A percentile compares a stretch with the other conserved stretches of the same genome.
These are phyloP conservation scores for Rhododendron mucronatum DNA, from an alignment of 148 eudicot genomes.

Conservation along the genomic window DNA sequence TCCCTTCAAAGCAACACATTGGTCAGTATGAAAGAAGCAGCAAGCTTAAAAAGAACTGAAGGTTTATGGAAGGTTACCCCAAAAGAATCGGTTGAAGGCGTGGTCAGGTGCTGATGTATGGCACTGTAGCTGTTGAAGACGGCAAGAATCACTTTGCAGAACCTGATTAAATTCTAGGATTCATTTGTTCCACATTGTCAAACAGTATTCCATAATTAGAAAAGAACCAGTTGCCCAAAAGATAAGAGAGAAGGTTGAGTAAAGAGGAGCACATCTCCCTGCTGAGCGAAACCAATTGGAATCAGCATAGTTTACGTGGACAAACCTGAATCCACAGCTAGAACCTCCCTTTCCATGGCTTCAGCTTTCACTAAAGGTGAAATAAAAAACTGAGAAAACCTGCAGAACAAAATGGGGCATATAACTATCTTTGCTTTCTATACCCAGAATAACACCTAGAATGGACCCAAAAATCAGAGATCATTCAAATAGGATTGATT, in stretches of 20 bases:
- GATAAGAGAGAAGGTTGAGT: neutral
- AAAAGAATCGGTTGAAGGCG: conserved; percentile 74
- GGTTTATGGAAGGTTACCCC: conserved; percentile 54
- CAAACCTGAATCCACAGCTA: conserved; percentile 90
- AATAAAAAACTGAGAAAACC: conserved; percentile 83
- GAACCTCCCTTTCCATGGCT: conserved; percentile 92
- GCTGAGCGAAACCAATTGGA: neutral
- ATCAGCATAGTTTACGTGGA: neutral
- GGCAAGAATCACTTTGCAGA: conserved; percentile 89
- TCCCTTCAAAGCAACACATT: conserved; percentile 43
- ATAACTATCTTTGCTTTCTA: neutral
- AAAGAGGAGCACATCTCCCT: neutral
- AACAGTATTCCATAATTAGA: conserved; percentile 3
- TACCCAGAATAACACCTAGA: neutral
- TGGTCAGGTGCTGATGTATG: conserved; percentile 75
- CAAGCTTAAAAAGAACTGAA: conserved; percentile 9
- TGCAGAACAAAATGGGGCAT: conserved; percentile 18
- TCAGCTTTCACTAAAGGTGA: conserved; percentile 87
- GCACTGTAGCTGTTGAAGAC: conserved; percentile 94
- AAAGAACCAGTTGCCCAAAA: neutral
- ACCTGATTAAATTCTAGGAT: conserved; percentile 82
- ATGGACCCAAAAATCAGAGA: neutral
- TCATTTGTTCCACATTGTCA: conserved; percentile 11
- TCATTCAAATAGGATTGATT: neutral
- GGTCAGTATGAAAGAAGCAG: neutral